Evolutionary conservation across 495 filamentous ascomycete genomes (phyloP), one percentile per base, ranked within the genome.

Genomic region (Penicillium bialowiezense): DNA sequence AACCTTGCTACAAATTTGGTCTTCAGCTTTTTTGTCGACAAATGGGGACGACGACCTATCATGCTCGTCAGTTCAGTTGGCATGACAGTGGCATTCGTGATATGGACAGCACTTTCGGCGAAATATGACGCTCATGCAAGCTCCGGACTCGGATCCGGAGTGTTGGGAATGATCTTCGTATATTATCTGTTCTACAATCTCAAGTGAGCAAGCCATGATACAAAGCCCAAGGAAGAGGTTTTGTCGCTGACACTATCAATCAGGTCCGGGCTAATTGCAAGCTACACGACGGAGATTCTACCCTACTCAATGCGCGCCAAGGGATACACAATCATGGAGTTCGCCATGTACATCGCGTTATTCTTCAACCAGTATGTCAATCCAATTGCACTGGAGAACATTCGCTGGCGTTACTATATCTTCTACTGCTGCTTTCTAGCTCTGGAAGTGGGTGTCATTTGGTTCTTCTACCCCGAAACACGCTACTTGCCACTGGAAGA

Each of bases 281-380:
- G 83, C 23, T 86, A 86, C 53, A 78, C 80, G 0, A 72, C 84
- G 21, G 85, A 88, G 68, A 80, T 88, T 28, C 68, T 85, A 10
- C 84, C 84, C 0, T 90, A 83, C 69, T 76, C 79, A 37, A 72
- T 88, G 48, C 79, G 84, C 14, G 83, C 84, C 34, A 90, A 87
- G 72, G 84, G 84, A 34, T 80, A 87, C 70, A 82, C 86, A 63
- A 70, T 82, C 42, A 78, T 82, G 72, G 79, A 81, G 56, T 72
- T 86, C 42, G 80, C 75, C 21, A 76, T 85, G 36, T 78, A 86
- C 56, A 55, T 53, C 13, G 59, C 59, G 14, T 46, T 86, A 7
- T 81, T 80, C 18, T 73, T 85, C 45, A 76, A 76, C 51, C 71
- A 75, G 64, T 79, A 71, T 28, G 78, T 81, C 56, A 85, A 85